These are phyloP conservation scores for Miscanthus lutarioriparius DNA, from an alignment of 176 grass and related monocot genomes.

Conservation along the genomic window DNA sequence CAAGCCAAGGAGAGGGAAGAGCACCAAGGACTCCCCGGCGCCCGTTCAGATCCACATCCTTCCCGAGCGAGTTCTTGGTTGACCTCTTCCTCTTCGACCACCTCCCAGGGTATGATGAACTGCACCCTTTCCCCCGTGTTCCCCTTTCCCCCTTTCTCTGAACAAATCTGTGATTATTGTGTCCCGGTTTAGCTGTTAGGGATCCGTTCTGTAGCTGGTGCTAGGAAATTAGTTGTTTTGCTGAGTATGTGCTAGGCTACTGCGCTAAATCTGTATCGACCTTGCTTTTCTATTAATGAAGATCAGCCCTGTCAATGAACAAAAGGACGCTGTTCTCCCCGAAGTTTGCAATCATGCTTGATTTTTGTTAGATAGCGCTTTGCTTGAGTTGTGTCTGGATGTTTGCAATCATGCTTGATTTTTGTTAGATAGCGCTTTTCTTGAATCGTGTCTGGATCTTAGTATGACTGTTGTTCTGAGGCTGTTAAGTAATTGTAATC, in stretches of 20 bases:
- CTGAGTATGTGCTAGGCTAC: background rate
- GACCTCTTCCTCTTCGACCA: slow-evolving; percentile 50
- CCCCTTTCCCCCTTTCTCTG: background rate
- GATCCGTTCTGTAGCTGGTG: background rate
- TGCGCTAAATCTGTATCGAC: background rate
- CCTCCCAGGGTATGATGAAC: slow-evolving; percentile 33
- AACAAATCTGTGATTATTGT: background rate
- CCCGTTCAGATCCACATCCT: slow-evolving; percentile 32
- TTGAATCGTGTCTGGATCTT: background rate
- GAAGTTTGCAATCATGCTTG: background rate
- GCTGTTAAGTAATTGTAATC: background rate
- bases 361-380: background rate
- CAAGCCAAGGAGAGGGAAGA: slow-evolving; percentile 27
- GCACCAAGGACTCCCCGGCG: slow-evolving; percentile 40
- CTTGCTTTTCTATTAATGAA: background rate
- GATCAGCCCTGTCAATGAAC: no score
- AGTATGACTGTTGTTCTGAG: background rate
- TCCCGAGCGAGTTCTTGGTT: slow-evolving; percentile 45
- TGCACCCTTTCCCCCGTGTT: background rate
- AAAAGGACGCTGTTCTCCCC: background rate
- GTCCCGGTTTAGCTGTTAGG: background rate
- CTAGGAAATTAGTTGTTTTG: background rate
- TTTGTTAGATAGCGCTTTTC: background rate
- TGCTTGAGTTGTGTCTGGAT: background rate
- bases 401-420: background rate